Evolutionary conservation across 805 yeast genomes (phyloP), one percentile per base, ranked within the genome.

Genomic region (Kodamaea fukazawae): DNA sequence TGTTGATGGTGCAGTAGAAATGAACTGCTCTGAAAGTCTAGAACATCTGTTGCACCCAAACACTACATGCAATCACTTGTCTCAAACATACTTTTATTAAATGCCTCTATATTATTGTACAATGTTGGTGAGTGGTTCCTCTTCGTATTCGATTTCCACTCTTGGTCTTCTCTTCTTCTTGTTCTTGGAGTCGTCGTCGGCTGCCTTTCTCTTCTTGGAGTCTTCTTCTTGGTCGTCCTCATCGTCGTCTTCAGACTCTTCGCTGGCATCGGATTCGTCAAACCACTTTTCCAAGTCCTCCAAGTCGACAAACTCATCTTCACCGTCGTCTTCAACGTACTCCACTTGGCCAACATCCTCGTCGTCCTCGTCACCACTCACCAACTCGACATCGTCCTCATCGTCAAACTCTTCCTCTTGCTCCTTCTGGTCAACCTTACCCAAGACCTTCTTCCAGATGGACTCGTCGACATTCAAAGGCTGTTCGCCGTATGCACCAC

Each of bases 401-500:
- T 83, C 86, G 35, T 78, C 81, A 31, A 54, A 55, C 29, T 66
- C 67, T 47, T 84, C 91, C 53, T 83, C 84, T 42, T 82, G 81
- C 39, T 75, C 76, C 31, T 65, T 66, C 18, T 67, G 65, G 40
- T 71, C 81, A 50, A 76, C 76, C 47, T 70, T 75, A 45, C 90
- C 89, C 70, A 93, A 77, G 16, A 93, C 95, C 70, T 82, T 86
- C 75, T 84, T 83, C 99, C 99, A 93, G 44, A 93, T 80, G 66
- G 83, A 83, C 57, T 91, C 96, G 55, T 93, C 98, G 27, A 93
- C 98, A 57, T 93, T 93, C 58, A 93, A 73, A 41, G 99, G 99
- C 63, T 91, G 87, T 58, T 93, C 98, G 49, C 99, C 99, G 60
- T 93, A 93, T 2, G 98, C 98, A 45, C 99, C 99, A 57, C 91